Evolutionary conservation across 352 stramenopile species (phyloP), one percentile per base, ranked within the genome.

Genomic region (Plasmopara muralis): DNA sequence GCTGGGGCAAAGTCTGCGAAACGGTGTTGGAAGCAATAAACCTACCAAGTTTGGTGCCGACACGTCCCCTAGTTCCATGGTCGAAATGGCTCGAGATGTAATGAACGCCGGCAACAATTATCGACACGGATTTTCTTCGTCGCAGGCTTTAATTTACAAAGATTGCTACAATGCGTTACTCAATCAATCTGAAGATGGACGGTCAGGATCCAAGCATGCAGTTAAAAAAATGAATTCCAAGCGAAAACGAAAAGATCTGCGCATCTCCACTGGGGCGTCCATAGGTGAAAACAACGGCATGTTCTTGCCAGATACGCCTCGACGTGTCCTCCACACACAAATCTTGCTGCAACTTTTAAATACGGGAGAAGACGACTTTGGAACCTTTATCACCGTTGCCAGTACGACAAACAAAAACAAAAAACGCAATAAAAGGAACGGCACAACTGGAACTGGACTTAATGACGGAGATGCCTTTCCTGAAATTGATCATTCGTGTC

Each of bases 241-340:
- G 59, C 75, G 82, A 45, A 93, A 93, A 54, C 79, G 82, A 31
- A 90, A 93, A 66, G 82, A 93, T 50, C 59, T 93, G 18, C 77
- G 79, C 43, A 87, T 90, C 29, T 90, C 76, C 55, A 93, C 82
- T 4, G 64, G 54, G 9, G 58, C 6, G 47, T 56, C 6, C 64
- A 47, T 55, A 12, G 53, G 52, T 9, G 72, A 87, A 20, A 77
- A 57, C 13, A 63, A 65, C 13, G 78, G 77, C 33, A 89, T 93
- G 66, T 89, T 85, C 55, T 59, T 93, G 40, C 82, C 82, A 0
- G 79, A 89, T 28, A 90, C 82, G 1, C 82, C 82, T 13, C 65
- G 82, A 12, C 75, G 82, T 29, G 66, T 89, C 14, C 58, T 90
- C 15, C 82, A 93, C 58, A 93, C 79, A 20, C 82, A 93, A 43